phyloP scores from a whole-genome alignment of 179 eudicot genomes.

The Sideroxylon spinosum region DNA sequence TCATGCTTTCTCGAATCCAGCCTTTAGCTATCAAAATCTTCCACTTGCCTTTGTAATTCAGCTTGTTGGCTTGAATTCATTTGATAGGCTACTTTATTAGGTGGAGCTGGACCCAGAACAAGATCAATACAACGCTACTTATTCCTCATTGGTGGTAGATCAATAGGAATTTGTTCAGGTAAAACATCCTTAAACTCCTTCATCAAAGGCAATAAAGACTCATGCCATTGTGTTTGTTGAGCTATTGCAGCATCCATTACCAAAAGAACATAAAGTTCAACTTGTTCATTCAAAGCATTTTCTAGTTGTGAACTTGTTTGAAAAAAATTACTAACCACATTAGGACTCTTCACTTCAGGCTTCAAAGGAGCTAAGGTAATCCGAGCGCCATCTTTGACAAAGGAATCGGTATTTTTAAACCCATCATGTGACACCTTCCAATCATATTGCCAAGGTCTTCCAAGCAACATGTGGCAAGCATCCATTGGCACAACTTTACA shows the following conservation, averaged over 20 bases:
- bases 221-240: too few species aligned
- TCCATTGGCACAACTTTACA: not conserved
- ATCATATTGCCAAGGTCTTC: not conserved
- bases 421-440: not conserved
- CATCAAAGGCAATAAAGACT: not conserved
- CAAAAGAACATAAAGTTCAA: not conserved
- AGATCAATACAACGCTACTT: conserved; percentile 2
- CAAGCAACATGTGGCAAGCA: not conserved
- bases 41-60: not conserved
- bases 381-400: not conserved
- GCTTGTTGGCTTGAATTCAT: not conserved
- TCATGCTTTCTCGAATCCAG: conserved; percentile 1
- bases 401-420: not conserved
- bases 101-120: not conserved
- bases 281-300: not conserved
- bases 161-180: not conserved
- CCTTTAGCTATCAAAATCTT: not conserved
- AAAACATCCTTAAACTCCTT: conserved; percentile 1
- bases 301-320: not conserved
- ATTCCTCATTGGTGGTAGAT: not conserved
- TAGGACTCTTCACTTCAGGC: not conserved
- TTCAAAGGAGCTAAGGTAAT: conserved; percentile 9
- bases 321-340: not conserved
- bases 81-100: not conserved
- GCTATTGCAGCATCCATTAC: not conserved